Percentiles rank a stretch among this genome's conserved stretches.
Evolutionary conservation across 75 land plant species (phyloP).

Genomic region (Selaginella moellendorffii): DNA sequence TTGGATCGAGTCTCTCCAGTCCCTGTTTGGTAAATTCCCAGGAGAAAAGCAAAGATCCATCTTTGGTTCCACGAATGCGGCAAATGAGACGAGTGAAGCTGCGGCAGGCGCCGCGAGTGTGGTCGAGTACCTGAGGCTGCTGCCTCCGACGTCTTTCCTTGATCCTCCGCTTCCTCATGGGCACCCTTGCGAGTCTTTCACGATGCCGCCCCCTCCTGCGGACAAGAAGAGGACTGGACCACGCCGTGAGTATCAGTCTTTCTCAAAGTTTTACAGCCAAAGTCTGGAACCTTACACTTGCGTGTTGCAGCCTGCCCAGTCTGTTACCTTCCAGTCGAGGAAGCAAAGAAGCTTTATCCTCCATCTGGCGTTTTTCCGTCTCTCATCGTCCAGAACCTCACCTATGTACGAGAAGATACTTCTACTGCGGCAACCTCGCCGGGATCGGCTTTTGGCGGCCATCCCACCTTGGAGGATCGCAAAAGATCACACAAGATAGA

Average conservation of each 20-base stretch:
- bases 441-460: constrained; percentile 49
- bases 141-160: background rate
- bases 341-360: background rate
- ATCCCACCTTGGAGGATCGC: constrained; percentile 68
- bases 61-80: background rate
- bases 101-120: background rate
- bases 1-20: background rate
- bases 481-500: constrained; percentile 43
- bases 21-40: too few species aligned
- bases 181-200: constrained; percentile 55
- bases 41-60: background rate
- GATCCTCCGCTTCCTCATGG: constrained; percentile 31
- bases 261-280: background rate
- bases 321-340: background rate
- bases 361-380: constrained; percentile 19
- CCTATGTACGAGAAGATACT: constrained; percentile 52
- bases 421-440: background rate
- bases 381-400: constrained; percentile 44
- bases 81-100: background rate
- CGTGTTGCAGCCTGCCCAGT: background rate
- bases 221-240: constrained; percentile 87
- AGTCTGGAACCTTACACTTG: background rate
- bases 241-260: constrained; percentile 19
- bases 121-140: background rate
- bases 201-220: constrained; percentile 67